phyloP scores from a whole-genome alignment of 208 protist species.

The Trypanosoma congolense region DNA sequence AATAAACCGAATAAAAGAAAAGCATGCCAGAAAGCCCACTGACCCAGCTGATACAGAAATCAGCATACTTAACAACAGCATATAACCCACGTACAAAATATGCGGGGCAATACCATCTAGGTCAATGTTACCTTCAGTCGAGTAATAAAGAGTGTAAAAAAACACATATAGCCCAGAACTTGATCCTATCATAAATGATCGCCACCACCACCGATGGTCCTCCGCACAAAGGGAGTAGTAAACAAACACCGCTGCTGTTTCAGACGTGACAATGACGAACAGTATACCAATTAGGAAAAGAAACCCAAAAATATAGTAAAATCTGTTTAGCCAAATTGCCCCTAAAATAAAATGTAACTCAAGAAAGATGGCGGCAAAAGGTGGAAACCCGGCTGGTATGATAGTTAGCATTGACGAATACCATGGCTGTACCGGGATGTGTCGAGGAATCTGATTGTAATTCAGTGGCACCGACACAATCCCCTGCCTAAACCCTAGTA shows the following conservation, averaged over 20 bases:
- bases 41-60: conserved; percentile 35
- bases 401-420: conserved; percentile 48
- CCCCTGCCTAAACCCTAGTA: conserved; percentile 84
- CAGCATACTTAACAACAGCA: conserved; percentile 44
- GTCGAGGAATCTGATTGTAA: conserved; percentile 93
- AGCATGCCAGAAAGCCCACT: conserved; percentile 56
- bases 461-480: conserved; percentile 59
- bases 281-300: conserved; percentile 93
- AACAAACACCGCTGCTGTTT: conserved; percentile 95
- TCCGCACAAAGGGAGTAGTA: conserved; percentile 95
- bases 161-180: conserved; percentile 90
- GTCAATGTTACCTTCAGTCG: conserved; percentile 49
- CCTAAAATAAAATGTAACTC: conserved; percentile 96
- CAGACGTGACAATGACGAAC: conserved; percentile 89
- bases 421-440: conserved; percentile 80
- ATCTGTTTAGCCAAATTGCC: conserved; percentile 84
- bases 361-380: conserved; percentile 96
- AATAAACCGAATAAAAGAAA: conserved; percentile 42
- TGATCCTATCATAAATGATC: conserved; percentile 81
- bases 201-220: conserved; percentile 98
- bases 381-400: conserved; percentile 79
- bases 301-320: conserved; percentile 96
- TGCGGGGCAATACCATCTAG: conserved; percentile 48
- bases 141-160: conserved; percentile 91
- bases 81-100: conserved; percentile 81